A percentile compares a stretch with the other conserved stretches of the same genome.
Conservation (phyloP, 768 basidiomycete genomes). For the Naganishia friedmannii region DNA sequence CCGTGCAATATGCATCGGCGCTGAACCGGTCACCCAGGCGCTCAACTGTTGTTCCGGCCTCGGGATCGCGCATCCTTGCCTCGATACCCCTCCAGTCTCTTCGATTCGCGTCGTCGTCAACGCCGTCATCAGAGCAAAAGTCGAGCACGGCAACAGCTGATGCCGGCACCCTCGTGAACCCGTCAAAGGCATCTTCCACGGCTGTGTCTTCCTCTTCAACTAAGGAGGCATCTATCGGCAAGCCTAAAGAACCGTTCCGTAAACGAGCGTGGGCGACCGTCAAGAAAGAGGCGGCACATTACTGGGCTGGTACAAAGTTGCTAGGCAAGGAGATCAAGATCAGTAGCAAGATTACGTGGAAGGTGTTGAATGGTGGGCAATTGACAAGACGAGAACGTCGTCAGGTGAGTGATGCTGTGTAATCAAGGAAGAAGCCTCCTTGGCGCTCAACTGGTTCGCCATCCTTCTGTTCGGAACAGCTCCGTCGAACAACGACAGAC, state of each 20-base stretch:
- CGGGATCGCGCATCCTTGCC: background rate
- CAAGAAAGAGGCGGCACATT: slow-evolving; percentile 92
- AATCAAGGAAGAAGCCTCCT: background rate
- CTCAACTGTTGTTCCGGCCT: background rate
- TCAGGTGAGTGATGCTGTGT: slow-evolving; percentile 61
- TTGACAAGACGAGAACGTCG: slow-evolving; percentile 88
- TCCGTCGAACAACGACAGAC: slow-evolving; percentile 90
- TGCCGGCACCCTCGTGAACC: background rate
- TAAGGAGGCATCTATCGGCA: slow-evolving; percentile 4
- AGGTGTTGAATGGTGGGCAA: slow-evolving; percentile 83
- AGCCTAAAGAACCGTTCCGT: slow-evolving; percentile 39
- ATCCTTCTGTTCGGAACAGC: slow-evolving; percentile 59
- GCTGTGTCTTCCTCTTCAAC: background rate
- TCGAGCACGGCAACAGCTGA: background rate
- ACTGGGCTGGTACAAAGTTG: slow-evolving; percentile 94
- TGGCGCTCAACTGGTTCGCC: background rate
- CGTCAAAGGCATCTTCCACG: slow-evolving; percentile 14
- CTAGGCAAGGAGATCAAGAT: slow-evolving; percentile 92
- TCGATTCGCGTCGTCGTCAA: slow-evolving; percentile 26
- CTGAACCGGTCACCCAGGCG: background rate
- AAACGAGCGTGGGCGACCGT: slow-evolving; percentile 81
- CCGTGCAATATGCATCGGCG: slow-evolving; percentile 8
- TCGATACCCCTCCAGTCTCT: slow-evolving; percentile 28
- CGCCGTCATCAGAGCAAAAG: slow-evolving; percentile 12
- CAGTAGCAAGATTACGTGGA: slow-evolving; percentile 79